Evolutionary conservation across 768 basidiomycete genomes (phyloP), one percentile per base, ranked within the genome.

Genomic region (Mycena floridula): DNA sequence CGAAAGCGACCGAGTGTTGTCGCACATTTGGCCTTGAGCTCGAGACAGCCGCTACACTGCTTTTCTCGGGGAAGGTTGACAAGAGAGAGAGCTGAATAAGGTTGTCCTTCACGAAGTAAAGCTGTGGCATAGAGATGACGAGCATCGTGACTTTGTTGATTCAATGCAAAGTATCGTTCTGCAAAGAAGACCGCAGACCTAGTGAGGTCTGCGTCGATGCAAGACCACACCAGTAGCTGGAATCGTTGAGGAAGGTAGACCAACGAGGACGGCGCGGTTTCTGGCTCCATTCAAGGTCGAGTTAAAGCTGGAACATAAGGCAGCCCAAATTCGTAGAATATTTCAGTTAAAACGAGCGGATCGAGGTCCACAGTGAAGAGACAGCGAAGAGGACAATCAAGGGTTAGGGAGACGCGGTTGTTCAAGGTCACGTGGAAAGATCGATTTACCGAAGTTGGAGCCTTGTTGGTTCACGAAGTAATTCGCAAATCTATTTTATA

Each of bases 131-230:
- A 88, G 37, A 93, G 75, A 69, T 89, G 89, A 45, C 87, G 78
- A 52, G 89, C 81, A 58, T 88, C 82, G 59, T 94, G 91, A 62
- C 79, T 81, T 24, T 68, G 60, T 49, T 73, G 70, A 63, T 87
- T 82, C 61, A 88, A 65, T 30, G 80, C 76, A 59, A 75, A 85
- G 60, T 88, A 88, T 51, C 89, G 70, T 65, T 94, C 92, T 26
- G 90, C 89, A 67, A 88, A 88, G 69, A 95, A 95, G 37, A 89
- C 76, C 30, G 91, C 90, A 11, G 89, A 82, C 62, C 75, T 77
- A 54, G 77, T 70, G 37, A 92, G 79, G 55, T 85, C 85, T 44
- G 80, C 75, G 67, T 92, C 89, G 47, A 92, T 81, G 65, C 81
- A 89, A 54, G 80, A 79, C 88, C 89, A 90, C 56, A 90, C 73